Percentiles rank a stretch among this genome's conserved stretches.
phyloP scores from a whole-genome alignment of 75 land plant genomes.

The Selaginella tamariscina region DNA sequence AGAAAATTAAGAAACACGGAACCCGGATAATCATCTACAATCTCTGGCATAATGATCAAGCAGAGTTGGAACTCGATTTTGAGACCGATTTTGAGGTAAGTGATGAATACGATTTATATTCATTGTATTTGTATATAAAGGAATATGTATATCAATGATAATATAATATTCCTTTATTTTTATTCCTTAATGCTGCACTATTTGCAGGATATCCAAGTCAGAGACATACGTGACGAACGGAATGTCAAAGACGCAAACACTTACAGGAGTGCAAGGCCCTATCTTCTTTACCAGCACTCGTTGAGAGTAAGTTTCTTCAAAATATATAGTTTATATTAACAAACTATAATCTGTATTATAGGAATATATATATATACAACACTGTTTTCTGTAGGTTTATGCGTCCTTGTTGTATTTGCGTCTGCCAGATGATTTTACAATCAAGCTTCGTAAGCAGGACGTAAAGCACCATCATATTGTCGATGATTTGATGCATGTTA shows the following conservation, averaged over 20 bases:
- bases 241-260: background rate
- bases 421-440: constrained; percentile 48
- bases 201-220: background rate
- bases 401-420: constrained; percentile 78
- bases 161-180: too few species aligned
- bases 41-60: constrained; percentile 35
- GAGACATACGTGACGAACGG: background rate
- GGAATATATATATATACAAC: background rate
- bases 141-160: too few species aligned
- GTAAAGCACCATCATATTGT: constrained; percentile 77
- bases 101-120: background rate
- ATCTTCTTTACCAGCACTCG: background rate
- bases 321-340: too few species aligned
- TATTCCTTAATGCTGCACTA: background rate
- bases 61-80: constrained; percentile 30
- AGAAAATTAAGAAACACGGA: constrained; percentile 24
- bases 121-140: background rate
- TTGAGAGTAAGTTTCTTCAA: background rate
- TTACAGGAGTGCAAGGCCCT: background rate
- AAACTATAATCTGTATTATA: background rate
- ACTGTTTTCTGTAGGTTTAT: constrained; percentile 25
- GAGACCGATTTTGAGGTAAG: constrained; percentile 30
- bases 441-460: constrained; percentile 71
- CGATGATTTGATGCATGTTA: constrained; percentile 60
- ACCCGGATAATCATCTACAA: constrained; percentile 27